These are phyloP conservation scores for Cryptococcus depauperatus DNA, from an alignment of 1,284 basidiomycete species.

Conservation along the genomic window DNA sequence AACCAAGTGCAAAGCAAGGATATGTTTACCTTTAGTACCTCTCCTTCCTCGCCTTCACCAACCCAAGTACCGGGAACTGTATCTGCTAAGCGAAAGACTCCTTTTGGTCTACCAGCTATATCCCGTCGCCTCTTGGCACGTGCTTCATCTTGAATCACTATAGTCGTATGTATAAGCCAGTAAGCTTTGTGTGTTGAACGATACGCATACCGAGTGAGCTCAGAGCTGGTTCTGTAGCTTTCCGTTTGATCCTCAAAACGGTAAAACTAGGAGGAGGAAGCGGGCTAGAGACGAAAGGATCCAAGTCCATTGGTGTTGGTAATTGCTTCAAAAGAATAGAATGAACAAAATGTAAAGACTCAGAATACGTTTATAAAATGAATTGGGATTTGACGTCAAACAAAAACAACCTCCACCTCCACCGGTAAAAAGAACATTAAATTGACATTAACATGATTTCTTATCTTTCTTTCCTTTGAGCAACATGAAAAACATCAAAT, in stretches of 20 bases:
- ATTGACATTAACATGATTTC: background rate
- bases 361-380: background rate
- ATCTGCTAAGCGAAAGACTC: slow-evolving; percentile 44
- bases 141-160: slow-evolving; percentile 40
- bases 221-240: slow-evolving; percentile 43
- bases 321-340: background rate
- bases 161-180: background rate
- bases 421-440: too few relatives aligned
- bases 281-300: background rate
- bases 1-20: slow-evolving; percentile 4
- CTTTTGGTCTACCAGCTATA: slow-evolving; percentile 21
- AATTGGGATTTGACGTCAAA: background rate
- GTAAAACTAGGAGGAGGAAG: slow-evolving; percentile 24
- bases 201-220: slow-evolving; percentile 37
- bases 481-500: background rate
- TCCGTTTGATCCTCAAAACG: slow-evolving; percentile 46
- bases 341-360: background rate
- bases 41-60: slow-evolving; percentile 36
- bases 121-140: slow-evolving; percentile 23
- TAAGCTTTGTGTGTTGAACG: background rate
- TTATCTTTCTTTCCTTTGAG: background rate
- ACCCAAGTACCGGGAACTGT: slow-evolving; percentile 44
- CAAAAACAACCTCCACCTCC: too few relatives aligned
- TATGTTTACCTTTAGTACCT: slow-evolving; percentile 37
- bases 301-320: background rate